Base-by-base conservation (phyloP, 31 red algal genomes). In the Asparagopsis taxiformis region DNA sequence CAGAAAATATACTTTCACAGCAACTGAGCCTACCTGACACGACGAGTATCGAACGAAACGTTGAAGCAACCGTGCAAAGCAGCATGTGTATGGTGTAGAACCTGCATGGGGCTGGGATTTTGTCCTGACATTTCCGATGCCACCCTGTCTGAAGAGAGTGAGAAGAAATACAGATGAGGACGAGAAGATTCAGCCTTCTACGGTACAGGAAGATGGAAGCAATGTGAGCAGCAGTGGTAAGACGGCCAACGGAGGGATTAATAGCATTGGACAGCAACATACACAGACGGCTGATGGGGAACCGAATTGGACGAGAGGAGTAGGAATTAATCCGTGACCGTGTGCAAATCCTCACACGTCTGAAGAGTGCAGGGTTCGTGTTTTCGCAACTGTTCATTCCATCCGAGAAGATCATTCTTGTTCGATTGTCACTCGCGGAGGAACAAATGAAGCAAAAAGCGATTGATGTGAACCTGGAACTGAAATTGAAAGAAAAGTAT, bases 21-120 rank as follows among this genome's bases (percentile, higher is more conserved):
- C n/a, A n/a, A n/a, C n/a, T n/a, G n/a, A n/a, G n/a, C n/a, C n/a
- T n/a, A n/a, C n/a, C n/a, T n/a, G n/a, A n/a, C n/a, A n/a, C n/a
- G n/a, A n/a, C n/a, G n/a, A n/a, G n/a, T n/a, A n/a, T n/a, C n/a
- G n/a, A n/a, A n/a, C n/a, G n/a, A n/a, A n/a, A n/a, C n/a, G n/a
- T n/a, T n/a, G n/a, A n/a, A n/a, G n/a, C n/a, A 11, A 31, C 13
- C 9, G 22, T 31, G 9, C 8, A 11, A 8, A 66, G 22, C 62
- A 66, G 50, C 29, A 33, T 24, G 28, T 84, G 3, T 75, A 62
- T 52, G 85, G 75, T 2, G 68, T 19, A 2, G 52, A 80, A 26
- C 76, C 86, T 31, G 68, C 59, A 1, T 90, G 86, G 86, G 86
- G 86, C 26, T 90, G 86, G 86, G 86, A 90, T 59, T 90, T 82